Evolutionary conservation across 495 filamentous ascomycete species (phyloP).

Genomic region (Rhizodiscina lignyota): DNA sequence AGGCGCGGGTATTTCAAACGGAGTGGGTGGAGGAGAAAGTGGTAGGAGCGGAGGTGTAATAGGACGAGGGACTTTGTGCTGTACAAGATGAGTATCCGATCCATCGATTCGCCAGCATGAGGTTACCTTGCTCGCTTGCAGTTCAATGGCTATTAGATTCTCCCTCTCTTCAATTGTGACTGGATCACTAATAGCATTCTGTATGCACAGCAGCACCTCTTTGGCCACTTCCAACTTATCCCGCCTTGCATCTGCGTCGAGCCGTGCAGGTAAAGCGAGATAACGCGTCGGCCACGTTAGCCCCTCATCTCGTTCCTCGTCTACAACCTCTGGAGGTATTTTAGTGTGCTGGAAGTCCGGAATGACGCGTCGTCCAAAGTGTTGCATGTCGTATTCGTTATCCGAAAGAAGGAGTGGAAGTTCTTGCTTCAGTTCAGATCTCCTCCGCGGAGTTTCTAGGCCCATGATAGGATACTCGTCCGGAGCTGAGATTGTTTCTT

Average conservation of each 20-base stretch:
- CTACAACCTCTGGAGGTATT: no score
- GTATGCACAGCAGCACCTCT: constrained; percentile 23
- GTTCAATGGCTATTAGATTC: no score
- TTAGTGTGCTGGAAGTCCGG: constrained; percentile 5
- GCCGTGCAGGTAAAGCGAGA: constrained; percentile 11
- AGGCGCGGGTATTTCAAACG: no score
- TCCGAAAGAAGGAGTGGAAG: constrained; percentile 15
- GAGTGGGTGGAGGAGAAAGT: no score
- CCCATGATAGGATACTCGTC: neutral
- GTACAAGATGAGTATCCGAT: no score
- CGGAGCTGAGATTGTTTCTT: neutral
- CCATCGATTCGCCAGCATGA: no score
- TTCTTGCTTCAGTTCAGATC: constrained; percentile 12
- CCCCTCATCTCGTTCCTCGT: constrained; percentile 33
- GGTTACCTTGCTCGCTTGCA: no score
- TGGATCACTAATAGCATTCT: constrained; percentile 16
- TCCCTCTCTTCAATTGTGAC: no score
- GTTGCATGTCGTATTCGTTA: constrained; percentile 15
- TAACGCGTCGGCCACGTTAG: constrained; percentile 26
- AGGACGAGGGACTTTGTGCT: no score
- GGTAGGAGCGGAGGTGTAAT: no score
- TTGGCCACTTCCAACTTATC: constrained; percentile 31
- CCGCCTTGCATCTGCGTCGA: constrained; percentile 10
- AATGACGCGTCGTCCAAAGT: constrained; percentile 8
- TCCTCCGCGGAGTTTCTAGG: neutral